Conservation (phyloP, 2,329 filamentous ascomycete genomes). For the Aureobasidium vineae region DNA sequence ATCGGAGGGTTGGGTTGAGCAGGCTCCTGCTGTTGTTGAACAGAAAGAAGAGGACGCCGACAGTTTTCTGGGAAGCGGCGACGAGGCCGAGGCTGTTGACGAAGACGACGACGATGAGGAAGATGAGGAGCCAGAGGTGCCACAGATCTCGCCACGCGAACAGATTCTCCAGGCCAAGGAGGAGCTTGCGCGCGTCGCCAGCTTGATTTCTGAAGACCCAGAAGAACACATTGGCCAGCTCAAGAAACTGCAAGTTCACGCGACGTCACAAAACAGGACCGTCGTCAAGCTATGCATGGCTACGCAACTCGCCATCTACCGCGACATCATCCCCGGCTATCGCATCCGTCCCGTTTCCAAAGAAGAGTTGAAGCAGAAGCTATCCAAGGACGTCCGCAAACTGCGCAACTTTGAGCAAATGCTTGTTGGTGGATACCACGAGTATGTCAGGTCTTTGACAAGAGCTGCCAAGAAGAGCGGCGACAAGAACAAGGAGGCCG, state of each 20-base stretch:
- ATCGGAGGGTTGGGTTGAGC: conserved; percentile 68
- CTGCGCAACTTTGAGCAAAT: conserved; percentile 84
- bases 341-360: conserved; percentile 80
- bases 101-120: conserved; percentile 47
- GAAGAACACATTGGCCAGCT: conserved; percentile 84
- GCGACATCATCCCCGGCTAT: conserved; percentile 95
- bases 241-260: conserved; percentile 72
- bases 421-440: conserved; percentile 79
- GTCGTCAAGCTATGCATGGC: conserved; percentile 84
- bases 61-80: conserved; percentile 62
- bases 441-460: conserved; percentile 74
- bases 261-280: conserved; percentile 64
- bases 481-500: conserved; percentile 34
- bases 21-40: conserved; percentile 33
- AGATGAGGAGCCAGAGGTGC: conserved; percentile 52
- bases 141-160: conserved; percentile 69
- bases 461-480: conserved; percentile 44
- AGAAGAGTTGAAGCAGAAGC: conserved; percentile 70
- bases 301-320: conserved; percentile 87
- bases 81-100: conserved; percentile 39
- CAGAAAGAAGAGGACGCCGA: conserved; percentile 57
- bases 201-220: conserved; percentile 81
- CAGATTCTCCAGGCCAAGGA: conserved; percentile 88
- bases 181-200: conserved; percentile 80
- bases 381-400: conserved; percentile 88